A percentile compares a stretch with the other conserved stretches of the same genome.
phyloP scores from a whole-genome alignment of 805 yeast genomes.

The Torulaspora quercuum region DNA sequence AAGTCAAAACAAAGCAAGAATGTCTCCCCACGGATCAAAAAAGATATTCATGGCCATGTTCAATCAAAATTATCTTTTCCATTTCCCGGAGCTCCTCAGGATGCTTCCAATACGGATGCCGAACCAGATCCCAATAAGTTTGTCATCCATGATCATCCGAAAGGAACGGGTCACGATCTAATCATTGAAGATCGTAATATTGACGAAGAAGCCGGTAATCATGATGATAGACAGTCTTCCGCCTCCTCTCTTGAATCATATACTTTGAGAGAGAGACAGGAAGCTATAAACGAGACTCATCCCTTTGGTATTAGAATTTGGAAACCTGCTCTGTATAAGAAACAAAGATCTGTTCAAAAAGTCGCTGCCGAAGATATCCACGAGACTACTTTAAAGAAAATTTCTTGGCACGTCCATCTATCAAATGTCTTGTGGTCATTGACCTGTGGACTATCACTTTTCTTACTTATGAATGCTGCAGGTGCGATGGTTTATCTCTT shows the following conservation, averaged over 20 bases:
- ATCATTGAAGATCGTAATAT: constrained; percentile 17
- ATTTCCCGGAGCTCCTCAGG: constrained; percentile 5
- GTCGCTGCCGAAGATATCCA: constrained; percentile 94
- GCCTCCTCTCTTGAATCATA: constrained; percentile 68
- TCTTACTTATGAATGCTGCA: constrained; percentile 44
- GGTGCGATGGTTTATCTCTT: constrained; percentile 42
- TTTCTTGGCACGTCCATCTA: constrained; percentile 58
- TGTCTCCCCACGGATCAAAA: not conserved
- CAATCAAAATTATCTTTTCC: constrained; percentile 5
- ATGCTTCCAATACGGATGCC: constrained; percentile 4
- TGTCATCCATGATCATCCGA: constrained; percentile 19
- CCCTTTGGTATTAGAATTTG: constrained; percentile 98
- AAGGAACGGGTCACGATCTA: constrained; percentile 14
- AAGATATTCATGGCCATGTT: not conserved
- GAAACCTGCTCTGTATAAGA: constrained; percentile 97
- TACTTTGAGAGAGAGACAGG: constrained; percentile 87
- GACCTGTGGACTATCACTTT: constrained; percentile 66
- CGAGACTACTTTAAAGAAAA: constrained; percentile 55
- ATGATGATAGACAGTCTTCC: constrained; percentile 29
- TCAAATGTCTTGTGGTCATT: constrained; percentile 72
- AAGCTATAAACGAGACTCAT: constrained; percentile 93
- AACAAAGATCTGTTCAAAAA: constrained; percentile 82
- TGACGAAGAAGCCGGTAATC: constrained; percentile 21
- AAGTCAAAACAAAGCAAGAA: constrained; percentile 6
- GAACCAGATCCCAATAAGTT: constrained; percentile 14